phyloP scores from a whole-genome alignment of 257 asterid species.

The Solanum chaucha region DNA sequence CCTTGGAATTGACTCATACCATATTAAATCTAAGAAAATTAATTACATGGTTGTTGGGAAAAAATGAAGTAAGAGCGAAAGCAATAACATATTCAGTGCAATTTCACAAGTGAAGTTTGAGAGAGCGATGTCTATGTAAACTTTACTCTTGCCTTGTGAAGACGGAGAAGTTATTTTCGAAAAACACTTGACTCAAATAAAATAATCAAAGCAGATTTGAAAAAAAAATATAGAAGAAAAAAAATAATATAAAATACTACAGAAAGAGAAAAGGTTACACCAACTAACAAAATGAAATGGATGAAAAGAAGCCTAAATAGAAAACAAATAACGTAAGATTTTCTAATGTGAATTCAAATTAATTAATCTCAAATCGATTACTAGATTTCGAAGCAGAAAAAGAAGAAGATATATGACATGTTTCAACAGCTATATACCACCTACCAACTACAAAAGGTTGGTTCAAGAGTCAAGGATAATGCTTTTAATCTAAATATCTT shows the following conservation, averaged over 20 bases:
- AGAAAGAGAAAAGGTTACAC: not conserved
- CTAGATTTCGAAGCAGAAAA: not conserved
- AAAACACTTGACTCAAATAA: not conserved
- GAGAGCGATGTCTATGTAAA: not conserved
- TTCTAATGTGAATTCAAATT: not conserved
- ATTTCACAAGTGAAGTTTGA: not conserved
- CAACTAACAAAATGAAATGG: not conserved
- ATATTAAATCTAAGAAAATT: not conserved
- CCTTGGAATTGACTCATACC: not conserved
- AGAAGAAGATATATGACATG: not conserved
- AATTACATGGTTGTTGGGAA: not conserved
- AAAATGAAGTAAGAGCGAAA: not conserved
- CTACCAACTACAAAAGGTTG: not conserved
- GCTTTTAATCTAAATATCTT: not conserved
- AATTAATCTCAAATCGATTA: not conserved
- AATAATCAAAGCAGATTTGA: not conserved
- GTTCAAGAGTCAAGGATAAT: not conserved
- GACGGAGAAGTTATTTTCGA: not conserved
- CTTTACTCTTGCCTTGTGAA: not conserved
- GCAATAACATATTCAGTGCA: rapidly evolving
- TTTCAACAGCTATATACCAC: not conserved
- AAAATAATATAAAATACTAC: not conserved
- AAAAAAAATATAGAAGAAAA: not conserved
- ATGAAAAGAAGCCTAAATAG: not conserved
- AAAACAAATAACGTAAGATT: not conserved